A percentile compares a stretch with the other conserved stretches of the same genome.
phyloP scores from a whole-genome alignment of 768 basidiomycete genomes.

The Ramaria sp. region DNA sequence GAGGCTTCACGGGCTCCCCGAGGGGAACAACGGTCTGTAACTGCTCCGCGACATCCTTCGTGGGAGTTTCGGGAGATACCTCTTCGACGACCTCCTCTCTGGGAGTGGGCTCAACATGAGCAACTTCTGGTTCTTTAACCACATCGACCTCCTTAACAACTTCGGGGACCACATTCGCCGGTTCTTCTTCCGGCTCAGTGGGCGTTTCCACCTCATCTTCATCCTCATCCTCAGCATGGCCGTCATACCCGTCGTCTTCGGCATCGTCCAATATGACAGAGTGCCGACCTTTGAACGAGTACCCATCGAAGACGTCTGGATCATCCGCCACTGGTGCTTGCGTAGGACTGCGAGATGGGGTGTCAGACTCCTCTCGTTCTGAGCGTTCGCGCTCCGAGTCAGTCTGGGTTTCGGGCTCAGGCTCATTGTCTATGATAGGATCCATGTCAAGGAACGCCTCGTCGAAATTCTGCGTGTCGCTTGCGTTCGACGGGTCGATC shows the following conservation, averaged over 20 bases:
- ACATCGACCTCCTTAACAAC: conserved; percentile 16
- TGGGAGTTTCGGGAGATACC: background rate
- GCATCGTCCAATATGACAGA: conserved; percentile 68
- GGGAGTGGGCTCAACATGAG: conserved; percentile 12
- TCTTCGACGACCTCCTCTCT: no score
- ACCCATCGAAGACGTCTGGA: conserved; percentile 84
- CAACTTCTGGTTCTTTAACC: conserved; percentile 8
- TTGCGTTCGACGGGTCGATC: conserved; percentile 83
- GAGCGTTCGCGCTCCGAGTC: conserved; percentile 14
- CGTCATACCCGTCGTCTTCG: conserved; percentile 32
- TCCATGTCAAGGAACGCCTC: conserved; percentile 95
- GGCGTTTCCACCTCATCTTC: conserved; percentile 25
- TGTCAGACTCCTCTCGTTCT: conserved; percentile 60
- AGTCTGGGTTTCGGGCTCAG: conserved; percentile 31
- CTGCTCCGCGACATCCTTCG: conserved; percentile 10
- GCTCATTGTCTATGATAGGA: conserved; percentile 73
- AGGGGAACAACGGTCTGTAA: conserved; percentile 10
- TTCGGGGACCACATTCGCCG: background rate
- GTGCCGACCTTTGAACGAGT: conserved; percentile 83
- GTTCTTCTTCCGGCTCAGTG: conserved; percentile 24
- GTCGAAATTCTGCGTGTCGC: conserved; percentile 97
- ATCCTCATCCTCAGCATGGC: conserved; percentile 19
- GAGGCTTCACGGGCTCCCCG: conserved; percentile 12
- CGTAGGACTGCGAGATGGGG: conserved; percentile 73
- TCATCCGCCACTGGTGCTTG: conserved; percentile 31